Base-by-base conservation (phyloP, 2,329 filamentous ascomycete species). In the Microascus cirrosus region DNA sequence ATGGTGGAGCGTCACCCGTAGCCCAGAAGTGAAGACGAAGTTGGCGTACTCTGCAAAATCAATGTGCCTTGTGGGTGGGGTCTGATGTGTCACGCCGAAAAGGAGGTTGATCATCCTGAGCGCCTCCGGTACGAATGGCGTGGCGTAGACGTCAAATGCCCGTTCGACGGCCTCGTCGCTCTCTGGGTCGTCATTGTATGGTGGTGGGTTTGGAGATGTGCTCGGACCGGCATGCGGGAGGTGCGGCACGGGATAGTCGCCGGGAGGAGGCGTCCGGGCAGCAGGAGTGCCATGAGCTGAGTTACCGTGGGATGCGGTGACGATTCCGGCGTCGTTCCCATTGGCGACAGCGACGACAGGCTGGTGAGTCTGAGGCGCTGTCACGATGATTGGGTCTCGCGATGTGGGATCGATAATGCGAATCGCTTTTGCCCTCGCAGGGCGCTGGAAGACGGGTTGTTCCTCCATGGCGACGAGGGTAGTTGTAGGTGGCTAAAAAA, bases 61-160 rank as follows among this genome's bases (percentile, higher is more conserved):
- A 13, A 57, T 52, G 3, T 52, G n/a, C 24, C 55, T 52, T 12
- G 7, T 1, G 8, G 55, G 13, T 18, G 34, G 55, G 5, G 55
- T 53, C n/a, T 24, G 5, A 20, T 36, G 12, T 18, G 20, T 42
- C 7, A 57, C 12, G 20, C 55, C 55, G 2, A 34, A 48, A 5
- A 39, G 15, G 36, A 12, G 22, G 20, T 53, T 57, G 32, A 57
- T 52, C 32, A 57, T 11, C 48, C 25, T 57, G 32, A 52, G 24
- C 12, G 55, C 36, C 48, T 57, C 55, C n/a, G 55, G 55, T 8
- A 57, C 55, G n/a, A 57, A 57, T 1, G 55, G 55, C 4, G 55
- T 57, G n/a, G 55, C 55, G 20, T 57, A 57, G 15, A 57, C 55
- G 36, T 57, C 55, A 22, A 57, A 57, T 7, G 28, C 55, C 15